Conservation (phyloP, 2,329 filamentous ascomycete genomes). For the Immersiporthe knoxdaviesiana region DNA sequence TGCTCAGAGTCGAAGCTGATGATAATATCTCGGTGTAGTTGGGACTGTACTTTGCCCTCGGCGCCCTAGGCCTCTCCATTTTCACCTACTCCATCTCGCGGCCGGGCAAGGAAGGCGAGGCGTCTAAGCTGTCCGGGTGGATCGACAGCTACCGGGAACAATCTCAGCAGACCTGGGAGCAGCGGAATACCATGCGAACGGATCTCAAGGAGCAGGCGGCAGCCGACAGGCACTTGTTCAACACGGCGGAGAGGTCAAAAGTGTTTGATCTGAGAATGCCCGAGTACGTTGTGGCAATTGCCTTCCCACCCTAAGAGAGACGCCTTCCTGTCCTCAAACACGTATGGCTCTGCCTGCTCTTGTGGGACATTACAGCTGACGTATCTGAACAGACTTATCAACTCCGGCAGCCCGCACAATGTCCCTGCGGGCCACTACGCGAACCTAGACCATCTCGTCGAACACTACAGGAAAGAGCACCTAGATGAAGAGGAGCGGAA, state of each 20-base stretch:
- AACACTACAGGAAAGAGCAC: constrained; percentile 60
- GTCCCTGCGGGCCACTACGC: constrained; percentile 58
- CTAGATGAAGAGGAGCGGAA: constrained; percentile 60
- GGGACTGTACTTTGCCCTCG: constrained; percentile 52
- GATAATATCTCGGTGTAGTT: constrained; percentile 42
- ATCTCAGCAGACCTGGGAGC: constrained; percentile 53
- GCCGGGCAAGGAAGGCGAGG: constrained; percentile 53
- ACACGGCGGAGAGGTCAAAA: constrained; percentile 48
- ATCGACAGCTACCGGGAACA: constrained; percentile 49
- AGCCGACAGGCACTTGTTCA: constrained; percentile 60
- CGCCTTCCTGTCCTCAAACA: not conserved
- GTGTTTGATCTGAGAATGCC: constrained; percentile 59
- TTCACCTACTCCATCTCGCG: constrained; percentile 55
- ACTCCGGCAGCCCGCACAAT: constrained; percentile 55
- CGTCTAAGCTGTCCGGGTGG: constrained; percentile 50
- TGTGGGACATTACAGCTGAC: constrained; percentile 6
- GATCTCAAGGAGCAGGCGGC: constrained; percentile 58
- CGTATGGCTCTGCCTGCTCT: not conserved
- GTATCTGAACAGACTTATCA: constrained; percentile 48
- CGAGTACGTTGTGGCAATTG: constrained; percentile 51
- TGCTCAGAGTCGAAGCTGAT: not conserved
- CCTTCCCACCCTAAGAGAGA: not conserved
- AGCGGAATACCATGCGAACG: constrained; percentile 57
- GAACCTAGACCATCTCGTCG: constrained; percentile 59
- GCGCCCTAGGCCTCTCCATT: constrained; percentile 48